Evolutionary conservation across 2,329 filamentous ascomycete genomes (phyloP).

Genomic region (Aureobasidium sp.): DNA sequence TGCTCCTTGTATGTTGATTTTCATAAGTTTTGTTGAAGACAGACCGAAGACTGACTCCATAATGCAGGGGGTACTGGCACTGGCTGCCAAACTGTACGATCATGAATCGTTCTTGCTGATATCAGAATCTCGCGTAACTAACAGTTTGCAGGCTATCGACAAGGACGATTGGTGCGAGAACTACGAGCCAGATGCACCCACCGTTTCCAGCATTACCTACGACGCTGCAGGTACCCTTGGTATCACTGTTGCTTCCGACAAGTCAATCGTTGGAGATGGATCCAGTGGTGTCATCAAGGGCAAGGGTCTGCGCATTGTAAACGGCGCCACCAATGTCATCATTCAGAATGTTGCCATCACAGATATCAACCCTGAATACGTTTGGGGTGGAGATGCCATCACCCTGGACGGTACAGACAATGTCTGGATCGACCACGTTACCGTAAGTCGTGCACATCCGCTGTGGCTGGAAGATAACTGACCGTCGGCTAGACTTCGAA

Average conservation of each 20-base stretch:
- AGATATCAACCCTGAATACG: constrained; percentile 32
- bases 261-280: constrained; percentile 36
- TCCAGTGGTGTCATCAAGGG: constrained; percentile 35
- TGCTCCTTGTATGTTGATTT: constrained; percentile 37
- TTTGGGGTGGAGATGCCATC: constrained; percentile 35
- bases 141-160: constrained; percentile 40
- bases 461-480: neutral
- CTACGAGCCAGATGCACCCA: constrained; percentile 40
- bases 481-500: constrained; percentile 41
- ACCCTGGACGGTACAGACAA: constrained; percentile 29
- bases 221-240: constrained; percentile 27
- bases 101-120: neutral
- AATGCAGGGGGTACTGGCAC: constrained; percentile 40
- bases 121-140: neutral
- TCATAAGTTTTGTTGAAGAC: neutral
- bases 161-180: constrained; percentile 51
- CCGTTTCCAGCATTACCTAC: constrained; percentile 27
- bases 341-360: constrained; percentile 36
- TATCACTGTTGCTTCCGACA: constrained; percentile 34
- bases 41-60: neutral
- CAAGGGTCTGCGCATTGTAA: constrained; percentile 34
- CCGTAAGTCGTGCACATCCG: constrained; percentile 15
- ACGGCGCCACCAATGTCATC: constrained; percentile 48
- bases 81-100: constrained; percentile 44
- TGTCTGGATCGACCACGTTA: constrained; percentile 33